A percentile compares a stretch with the other conserved stretches of the same genome.
phyloP scores from a whole-genome alignment of 2,329 filamentous ascomycete species.

The Atkinsonella hypoxylon region DNA sequence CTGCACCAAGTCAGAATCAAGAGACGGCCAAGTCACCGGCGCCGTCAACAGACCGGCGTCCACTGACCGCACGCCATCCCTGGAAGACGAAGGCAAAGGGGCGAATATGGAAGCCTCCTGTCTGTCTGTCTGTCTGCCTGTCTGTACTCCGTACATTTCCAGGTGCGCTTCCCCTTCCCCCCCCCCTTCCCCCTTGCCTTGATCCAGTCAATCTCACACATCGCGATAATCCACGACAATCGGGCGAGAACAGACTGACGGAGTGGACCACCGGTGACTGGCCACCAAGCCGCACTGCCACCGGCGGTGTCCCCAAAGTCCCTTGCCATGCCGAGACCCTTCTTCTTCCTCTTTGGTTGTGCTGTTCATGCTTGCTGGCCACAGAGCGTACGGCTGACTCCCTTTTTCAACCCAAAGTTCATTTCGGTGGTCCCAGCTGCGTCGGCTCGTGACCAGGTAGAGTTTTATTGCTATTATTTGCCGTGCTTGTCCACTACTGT shows the following conservation, averaged over 20 bases:
- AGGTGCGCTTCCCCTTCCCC: not conserved
- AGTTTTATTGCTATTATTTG: not conserved
- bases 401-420: not conserved
- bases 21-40: no score
- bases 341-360: not conserved
- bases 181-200: constrained; percentile 2
- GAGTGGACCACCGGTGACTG: constrained; percentile 1
- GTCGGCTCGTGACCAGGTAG: not conserved
- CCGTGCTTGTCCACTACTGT: not conserved
- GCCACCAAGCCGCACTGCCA: constrained; percentile 1
- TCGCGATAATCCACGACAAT: constrained; percentile 3
- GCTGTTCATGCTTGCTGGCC: not conserved
- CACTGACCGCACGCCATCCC: not conserved
- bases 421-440: not conserved
- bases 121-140: no score
- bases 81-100: not conserved
- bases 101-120: no score
- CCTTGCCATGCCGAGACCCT: not conserved
- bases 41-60: not conserved
- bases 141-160: no score
- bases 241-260: constrained; percentile 1
- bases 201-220: constrained; percentile 2
- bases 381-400: not conserved
- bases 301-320: not conserved
- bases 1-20: not conserved